Base-by-base conservation (phyloP, 768 basidiomycete genomes). In the Tulasnella sp. region DNA sequence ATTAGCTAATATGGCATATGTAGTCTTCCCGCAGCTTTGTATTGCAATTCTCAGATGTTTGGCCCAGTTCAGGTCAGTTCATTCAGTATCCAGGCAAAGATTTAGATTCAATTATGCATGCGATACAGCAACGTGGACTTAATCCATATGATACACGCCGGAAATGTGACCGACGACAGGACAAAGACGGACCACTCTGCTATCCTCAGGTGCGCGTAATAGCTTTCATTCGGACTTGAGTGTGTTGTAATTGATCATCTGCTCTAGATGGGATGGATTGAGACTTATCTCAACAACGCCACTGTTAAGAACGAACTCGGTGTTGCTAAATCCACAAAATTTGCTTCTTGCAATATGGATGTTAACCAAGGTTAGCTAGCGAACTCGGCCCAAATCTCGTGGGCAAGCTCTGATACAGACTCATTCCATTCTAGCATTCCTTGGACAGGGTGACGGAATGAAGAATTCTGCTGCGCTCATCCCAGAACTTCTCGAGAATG, bases 61-160 rank as follows among this genome's bases (percentile, higher is more conserved):
- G 77, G 69, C 5, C 80, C 83, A 16, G 67, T 92, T 15, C 74
- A 81, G 63, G 83, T 84, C 60, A 46, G 79, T 71, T 32, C 24
- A 27, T 27, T 7, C 10, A 19, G 5, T 28, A 22, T 34, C 3
- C 32, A 13, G 37, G 19, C 3, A 19, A 7, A 10, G 46, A 51
- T 37, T 13, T 31, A 37, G 34, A n/a, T 19, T 50, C 25, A 24
- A 35, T 53, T 43, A 40, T 13, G 35, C 29, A 20, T 34, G 40
- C 32, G 28, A 29, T 20, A 54, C 33, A 83, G 79, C 40, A 77
- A 62, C 67, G 72, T n/a, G 84, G 83, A 2, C 63, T 81, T 42
- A 98, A 96, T 66, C 79, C 86, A 7, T 98, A 96, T 64, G 92
- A 96, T 59, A 83, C 86, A 3, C 79, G 89, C 55, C 67, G 64